Evolutionary conservation across 805 yeast species (phyloP).

Genomic region (Blastobotrys robertii): DNA sequence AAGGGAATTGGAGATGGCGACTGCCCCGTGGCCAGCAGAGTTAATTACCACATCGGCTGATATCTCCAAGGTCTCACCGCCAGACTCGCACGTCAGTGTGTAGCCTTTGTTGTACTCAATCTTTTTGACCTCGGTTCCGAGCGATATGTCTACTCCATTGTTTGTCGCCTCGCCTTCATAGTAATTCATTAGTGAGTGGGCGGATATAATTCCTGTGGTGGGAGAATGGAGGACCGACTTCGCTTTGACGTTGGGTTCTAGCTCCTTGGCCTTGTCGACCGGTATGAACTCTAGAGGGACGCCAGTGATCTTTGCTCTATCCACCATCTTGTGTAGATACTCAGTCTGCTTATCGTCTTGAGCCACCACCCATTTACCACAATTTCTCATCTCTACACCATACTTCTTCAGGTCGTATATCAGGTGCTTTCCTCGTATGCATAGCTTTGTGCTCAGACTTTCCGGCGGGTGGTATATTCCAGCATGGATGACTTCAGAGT

Average conservation of each 20-base stretch:
- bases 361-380: constrained; percentile 82
- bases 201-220: constrained; percentile 74
- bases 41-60: constrained; percentile 55
- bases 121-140: constrained; percentile 48
- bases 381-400: constrained; percentile 49
- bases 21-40: constrained; percentile 74
- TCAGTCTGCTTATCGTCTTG: constrained; percentile 57
- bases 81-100: constrained; percentile 13
- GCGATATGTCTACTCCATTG: constrained; percentile 53
- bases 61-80: constrained; percentile 17
- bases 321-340: constrained; percentile 44
- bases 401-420: constrained; percentile 41
- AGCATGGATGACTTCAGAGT: constrained; percentile 90
- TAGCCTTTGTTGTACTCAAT: constrained; percentile 23
- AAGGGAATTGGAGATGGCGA: constrained; percentile 56
- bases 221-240: constrained; percentile 56
- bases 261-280: constrained; percentile 31
- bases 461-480: constrained; percentile 72
- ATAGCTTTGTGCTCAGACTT: constrained; percentile 56
- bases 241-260: constrained; percentile 64
- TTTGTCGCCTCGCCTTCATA: constrained; percentile 45
- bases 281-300: constrained; percentile 53
- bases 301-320: constrained; percentile 40
- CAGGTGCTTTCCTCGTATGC: constrained; percentile 64
- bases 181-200: constrained; percentile 65